phyloP scores from a whole-genome alignment of 257 asterid genomes.

The Fraxinus excelsior region DNA sequence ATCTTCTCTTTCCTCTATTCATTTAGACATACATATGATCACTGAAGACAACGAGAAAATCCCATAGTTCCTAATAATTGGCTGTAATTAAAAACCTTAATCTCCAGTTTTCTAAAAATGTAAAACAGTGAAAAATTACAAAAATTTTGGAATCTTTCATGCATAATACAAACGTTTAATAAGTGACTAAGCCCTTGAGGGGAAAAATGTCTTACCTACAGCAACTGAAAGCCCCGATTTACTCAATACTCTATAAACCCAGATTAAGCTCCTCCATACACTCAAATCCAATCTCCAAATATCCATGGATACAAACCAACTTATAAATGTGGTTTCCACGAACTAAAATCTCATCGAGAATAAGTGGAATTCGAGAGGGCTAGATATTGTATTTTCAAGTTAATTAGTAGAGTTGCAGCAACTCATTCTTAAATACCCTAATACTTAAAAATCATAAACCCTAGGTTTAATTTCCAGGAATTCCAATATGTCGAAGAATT shows the following conservation, averaged over 20 bases:
- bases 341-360: neutral
- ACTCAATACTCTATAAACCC: neutral
- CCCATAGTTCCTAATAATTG: neutral
- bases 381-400: neutral
- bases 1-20: neutral
- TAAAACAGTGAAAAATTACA: neutral
- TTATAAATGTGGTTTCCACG: neutral
- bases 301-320: neutral
- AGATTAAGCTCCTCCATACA: neutral
- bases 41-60: neutral
- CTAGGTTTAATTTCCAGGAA: neutral
- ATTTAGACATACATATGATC: neutral
- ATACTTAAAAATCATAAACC: neutral
- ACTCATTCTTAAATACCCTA: neutral
- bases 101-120: neutral
- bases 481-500: neutral
- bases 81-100: neutral
- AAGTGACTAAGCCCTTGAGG: constrained; percentile 1
- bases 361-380: neutral
- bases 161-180: neutral
- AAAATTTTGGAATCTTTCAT: neutral
- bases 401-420: neutral
- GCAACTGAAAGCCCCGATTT: neutral
- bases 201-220: neutral
- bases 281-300: neutral